Conservation (phyloP, 352 stramenopile genomes). For the Globisporangium splendens region DNA sequence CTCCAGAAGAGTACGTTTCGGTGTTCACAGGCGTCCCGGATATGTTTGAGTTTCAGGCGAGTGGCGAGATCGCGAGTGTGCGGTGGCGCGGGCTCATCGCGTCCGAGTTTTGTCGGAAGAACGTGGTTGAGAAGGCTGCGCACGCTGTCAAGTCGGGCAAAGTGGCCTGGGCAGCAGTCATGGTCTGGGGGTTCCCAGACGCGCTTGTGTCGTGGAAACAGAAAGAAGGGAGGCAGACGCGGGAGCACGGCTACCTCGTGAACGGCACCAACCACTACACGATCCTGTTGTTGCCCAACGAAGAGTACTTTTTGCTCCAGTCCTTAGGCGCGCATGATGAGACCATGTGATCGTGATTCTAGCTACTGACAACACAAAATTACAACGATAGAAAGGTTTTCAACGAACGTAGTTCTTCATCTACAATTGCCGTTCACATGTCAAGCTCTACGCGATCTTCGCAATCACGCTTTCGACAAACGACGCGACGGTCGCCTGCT, state of each 20-base stretch:
- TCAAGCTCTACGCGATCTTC: constrained; percentile 23
- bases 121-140: constrained; percentile 48
- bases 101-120: constrained; percentile 40
- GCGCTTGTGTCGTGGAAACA: constrained; percentile 69
- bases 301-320: constrained; percentile 75
- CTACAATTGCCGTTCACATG: too few relatives aligned
- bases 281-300: constrained; percentile 58
- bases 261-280: constrained; percentile 81
- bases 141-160: constrained; percentile 37
- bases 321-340: constrained; percentile 63
- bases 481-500: constrained; percentile 38
- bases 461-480: constrained; percentile 63
- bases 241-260: constrained; percentile 72
- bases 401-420: too few relatives aligned
- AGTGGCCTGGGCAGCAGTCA: constrained; percentile 68
- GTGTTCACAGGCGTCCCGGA: constrained; percentile 49
- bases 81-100: constrained; percentile 76
- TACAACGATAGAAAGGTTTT: too few relatives aligned
- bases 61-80: constrained; percentile 43
- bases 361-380: too few relatives aligned
- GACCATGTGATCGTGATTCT: constrained; percentile 25
- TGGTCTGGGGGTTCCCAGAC: constrained; percentile 80
- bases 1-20: constrained; percentile 76
- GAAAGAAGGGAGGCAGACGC: constrained; percentile 19
- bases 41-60: constrained; percentile 29